Conservation (phyloP, 2,329 filamentous ascomycete genomes). For the Ceratocystis destructans region DNA sequence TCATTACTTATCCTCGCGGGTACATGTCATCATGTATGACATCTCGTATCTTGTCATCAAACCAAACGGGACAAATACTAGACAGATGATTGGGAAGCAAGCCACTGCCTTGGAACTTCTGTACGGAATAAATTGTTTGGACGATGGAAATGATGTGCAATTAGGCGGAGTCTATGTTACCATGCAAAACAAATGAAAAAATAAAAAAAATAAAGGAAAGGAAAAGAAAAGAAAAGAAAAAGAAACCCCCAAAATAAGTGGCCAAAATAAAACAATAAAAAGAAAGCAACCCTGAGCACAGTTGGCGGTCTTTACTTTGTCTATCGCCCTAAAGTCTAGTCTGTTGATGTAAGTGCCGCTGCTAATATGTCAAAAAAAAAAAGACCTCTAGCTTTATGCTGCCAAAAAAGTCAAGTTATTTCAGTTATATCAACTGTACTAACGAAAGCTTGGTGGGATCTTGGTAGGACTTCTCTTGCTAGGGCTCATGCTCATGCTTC, state of each 20-base stretch:
- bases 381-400: no score
- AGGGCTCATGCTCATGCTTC: constrained; percentile 17
- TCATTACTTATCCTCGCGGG: not conserved
- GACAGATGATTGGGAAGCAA: not conserved
- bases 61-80: not conserved
- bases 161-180: not conserved
- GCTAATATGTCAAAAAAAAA: no score
- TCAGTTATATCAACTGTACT: not conserved
- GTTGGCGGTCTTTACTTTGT: no score
- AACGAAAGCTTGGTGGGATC: constrained; percentile 6
- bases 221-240: not conserved
- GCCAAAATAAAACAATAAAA: no score
- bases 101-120: not conserved
- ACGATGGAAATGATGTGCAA: not conserved
- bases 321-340: no score
- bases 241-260: not conserved
- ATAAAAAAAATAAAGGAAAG: not conserved
- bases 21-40: not conserved
- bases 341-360: no score
- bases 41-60: not conserved
- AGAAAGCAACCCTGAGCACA: no score
- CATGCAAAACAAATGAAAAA: not conserved
- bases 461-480: constrained; percentile 17
- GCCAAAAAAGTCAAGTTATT: not conserved
- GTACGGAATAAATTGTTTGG: not conserved